Conservation (phyloP, 257 asterid species). For the Sherardia arvensis region DNA sequence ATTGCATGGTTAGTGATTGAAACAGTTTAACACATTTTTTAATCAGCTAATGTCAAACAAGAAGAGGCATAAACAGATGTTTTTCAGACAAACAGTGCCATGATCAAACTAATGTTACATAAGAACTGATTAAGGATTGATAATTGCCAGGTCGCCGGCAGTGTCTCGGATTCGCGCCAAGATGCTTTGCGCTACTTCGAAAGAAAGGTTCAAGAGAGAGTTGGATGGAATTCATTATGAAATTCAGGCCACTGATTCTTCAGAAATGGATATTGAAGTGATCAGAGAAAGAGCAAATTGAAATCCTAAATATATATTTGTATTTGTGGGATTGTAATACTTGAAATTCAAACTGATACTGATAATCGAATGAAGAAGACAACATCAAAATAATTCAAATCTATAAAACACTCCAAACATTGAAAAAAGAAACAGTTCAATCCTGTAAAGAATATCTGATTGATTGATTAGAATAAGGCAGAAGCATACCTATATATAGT, state of each 20-base stretch:
- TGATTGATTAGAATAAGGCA: no score
- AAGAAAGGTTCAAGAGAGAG: conserved; percentile 29
- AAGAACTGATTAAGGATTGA: not conserved
- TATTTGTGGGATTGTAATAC: not conserved
- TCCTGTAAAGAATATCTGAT: no score
- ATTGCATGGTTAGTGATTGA: conserved; percentile 43
- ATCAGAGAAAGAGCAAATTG: conserved; percentile 25
- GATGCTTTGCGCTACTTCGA: conserved; percentile 35
- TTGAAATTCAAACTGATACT: not conserved
- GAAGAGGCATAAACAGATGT: no score
- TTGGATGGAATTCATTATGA: conserved; percentile 32
- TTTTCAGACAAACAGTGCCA: no score
- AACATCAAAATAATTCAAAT: not conserved
- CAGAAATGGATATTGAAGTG: conserved; percentile 34
- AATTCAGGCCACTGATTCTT: conserved; percentile 36
- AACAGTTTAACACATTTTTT: not conserved
- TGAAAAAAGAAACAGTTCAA: not conserved
- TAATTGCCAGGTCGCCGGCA: conserved; percentile 23
- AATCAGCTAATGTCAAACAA: no score
- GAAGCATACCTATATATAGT: no score
- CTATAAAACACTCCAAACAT: not conserved
- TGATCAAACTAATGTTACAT: no score
- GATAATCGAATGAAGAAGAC: not conserved
- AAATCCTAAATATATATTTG: not conserved
- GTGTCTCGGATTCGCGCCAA: conserved; percentile 28